These are phyloP conservation scores for Penicillium sp. DNA, from an alignment of 2,329 filamentous ascomycete genomes.

Conservation along the genomic window DNA sequence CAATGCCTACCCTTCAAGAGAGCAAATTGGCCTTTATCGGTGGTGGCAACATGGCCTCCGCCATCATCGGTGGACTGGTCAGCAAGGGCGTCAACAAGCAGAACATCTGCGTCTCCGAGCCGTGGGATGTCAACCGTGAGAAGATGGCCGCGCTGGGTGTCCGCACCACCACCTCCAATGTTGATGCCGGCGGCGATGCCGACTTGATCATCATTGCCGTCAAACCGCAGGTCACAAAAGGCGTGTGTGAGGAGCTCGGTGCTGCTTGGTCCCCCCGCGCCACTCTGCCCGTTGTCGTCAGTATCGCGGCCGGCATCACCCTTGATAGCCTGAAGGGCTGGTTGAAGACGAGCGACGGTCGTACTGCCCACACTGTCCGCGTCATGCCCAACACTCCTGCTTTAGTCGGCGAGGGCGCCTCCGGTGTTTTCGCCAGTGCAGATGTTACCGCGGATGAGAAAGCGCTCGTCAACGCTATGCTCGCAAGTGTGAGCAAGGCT, in stretches of 20 bases:
- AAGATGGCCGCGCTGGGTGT: slow-evolving; percentile 35
- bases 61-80: slow-evolving; percentile 36
- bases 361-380: slow-evolving; percentile 31
- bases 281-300: slow-evolving; percentile 32
- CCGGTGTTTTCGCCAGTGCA: slow-evolving; percentile 28
- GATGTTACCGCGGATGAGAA: slow-evolving; percentile 32
- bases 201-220: slow-evolving; percentile 37
- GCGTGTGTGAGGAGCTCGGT: slow-evolving; percentile 35
- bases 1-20: slow-evolving; percentile 32
- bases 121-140: slow-evolving; percentile 38
- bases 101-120: slow-evolving; percentile 38
- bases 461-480: slow-evolving; percentile 30
- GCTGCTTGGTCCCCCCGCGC: slow-evolving; percentile 26
- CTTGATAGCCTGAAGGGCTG: slow-evolving; percentile 32
- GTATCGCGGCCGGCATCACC: slow-evolving; percentile 38
- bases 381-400: slow-evolving; percentile 41
- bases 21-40: slow-evolving; percentile 40
- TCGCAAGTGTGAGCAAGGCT: slow-evolving; percentile 34
- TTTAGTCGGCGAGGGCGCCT: slow-evolving; percentile 35
- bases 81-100: slow-evolving; percentile 29
- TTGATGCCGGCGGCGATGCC: slow-evolving; percentile 28
- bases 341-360: slow-evolving; percentile 28
- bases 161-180: slow-evolving; percentile 33
- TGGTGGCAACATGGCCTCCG: slow-evolving; percentile 40
- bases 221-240: slow-evolving; percentile 36